Evolutionary conservation across 2,329 filamentous ascomycete species (phyloP), one percentile per base, ranked within the genome.

Genomic region (Colletotrichum scovillei): DNA sequence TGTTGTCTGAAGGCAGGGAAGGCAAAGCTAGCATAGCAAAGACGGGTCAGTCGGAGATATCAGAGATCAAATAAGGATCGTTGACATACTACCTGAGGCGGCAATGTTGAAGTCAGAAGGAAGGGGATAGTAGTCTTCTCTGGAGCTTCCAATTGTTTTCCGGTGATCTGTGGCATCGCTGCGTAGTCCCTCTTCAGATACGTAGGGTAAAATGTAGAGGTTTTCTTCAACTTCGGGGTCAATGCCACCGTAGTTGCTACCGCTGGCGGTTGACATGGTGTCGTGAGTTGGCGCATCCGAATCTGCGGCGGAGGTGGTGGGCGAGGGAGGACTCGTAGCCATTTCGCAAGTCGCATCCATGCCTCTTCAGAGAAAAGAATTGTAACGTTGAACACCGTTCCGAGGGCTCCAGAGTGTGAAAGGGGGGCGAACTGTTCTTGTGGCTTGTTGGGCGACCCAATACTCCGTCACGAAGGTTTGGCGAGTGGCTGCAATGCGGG

Each of bases 211-310:
- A 7, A 81, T 72, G 24, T 75, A 73, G n/a, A 82, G 74, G 71
- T 80, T 81, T 35, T 78, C 77, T 74, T 84, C 80, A 63, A 83
- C 79, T 72, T 82, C 82, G 2, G 82, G 80, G 66, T 82, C 80
- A 74, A 82, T 75, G 49, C 81, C 77, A 55, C 80, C 82, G 69
- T 82, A 84, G 63, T 78, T 78, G 52, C 72, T 68, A 49, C 42
- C 42, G 22, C 53, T 63, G 7, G 68, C 30, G 38, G 49, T 68
- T 4, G 68, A 59, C 9, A 24, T 38, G 30, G 70, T 60, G 24
- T 60, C 64, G 32, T 58, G 60, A 26, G 53, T 24, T 49, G 59
- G n/a, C 32, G 46, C 42, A 32, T 64, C 30, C 19, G 32, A 32
- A 16, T 56, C 68, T 14, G 68, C 46, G 38, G 53, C 42, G 5